Base-by-base conservation (phyloP, 2,329 filamentous ascomycete species). In the Fusarium armeniacum region DNA sequence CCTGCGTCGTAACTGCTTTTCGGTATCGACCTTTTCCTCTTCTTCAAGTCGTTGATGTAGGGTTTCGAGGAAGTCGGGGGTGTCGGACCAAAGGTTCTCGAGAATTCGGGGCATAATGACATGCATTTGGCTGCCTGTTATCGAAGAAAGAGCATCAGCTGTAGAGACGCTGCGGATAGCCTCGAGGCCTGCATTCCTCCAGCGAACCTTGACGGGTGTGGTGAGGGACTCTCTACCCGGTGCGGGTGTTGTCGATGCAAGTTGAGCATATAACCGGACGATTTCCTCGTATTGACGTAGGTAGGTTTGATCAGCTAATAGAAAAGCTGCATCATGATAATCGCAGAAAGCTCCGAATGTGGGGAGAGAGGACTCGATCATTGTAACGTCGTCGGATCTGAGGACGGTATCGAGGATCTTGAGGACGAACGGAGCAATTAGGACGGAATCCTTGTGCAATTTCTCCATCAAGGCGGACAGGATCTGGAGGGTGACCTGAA, bases 401-500 rank as follows among this genome's bases (percentile, higher is more conserved):
- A 98, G 87, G 74, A 98, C 91, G 58, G 90, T 90, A 70, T 91
- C 89, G 76, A 98, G 87, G 70, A 98, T 92, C 74, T 91, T 92
- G 77, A 98, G 88, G 58, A 98, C 90, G 76, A 92, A 93, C 67
- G 88, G 87, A 49, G 93, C 93, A 78, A 97, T 97, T 53, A 99
- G 89, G 53, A 93, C 92, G 50, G 98, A 89, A 78, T 98, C 94
- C 78, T 94, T 92, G 64, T 93, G 92, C 44, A 93, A 89, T 82
- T 98, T 98, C 78, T 98, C 94, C 80, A 98, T 94, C 74, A 99
- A 86, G 46, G 94, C 93, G 65, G 91, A 90, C 72, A 98, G 86
- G 73, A 99, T 98, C 79, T 97, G 92, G 62, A 99, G 89, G 4
- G 94, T 98, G 70, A 99, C 94, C 79, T 97, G 93, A 61, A 97